These are phyloP conservation scores for Musa itinerans DNA, from an alignment of 176 grass and related monocot species.

Conservation along the genomic window DNA sequence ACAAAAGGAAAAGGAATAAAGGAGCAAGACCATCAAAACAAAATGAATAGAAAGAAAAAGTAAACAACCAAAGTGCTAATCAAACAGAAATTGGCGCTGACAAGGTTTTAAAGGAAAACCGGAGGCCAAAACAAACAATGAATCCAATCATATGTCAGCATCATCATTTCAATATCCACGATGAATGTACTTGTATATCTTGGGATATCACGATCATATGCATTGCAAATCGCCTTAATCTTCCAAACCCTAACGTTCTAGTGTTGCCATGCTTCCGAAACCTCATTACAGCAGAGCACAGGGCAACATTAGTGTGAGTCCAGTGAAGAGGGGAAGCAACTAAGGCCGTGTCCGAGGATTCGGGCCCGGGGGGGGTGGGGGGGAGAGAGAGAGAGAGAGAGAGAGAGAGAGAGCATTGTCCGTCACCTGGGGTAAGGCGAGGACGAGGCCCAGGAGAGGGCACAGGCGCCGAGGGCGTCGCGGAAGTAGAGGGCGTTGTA, in stretches of 20 bases:
- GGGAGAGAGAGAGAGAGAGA: background rate
- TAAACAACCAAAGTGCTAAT: no score
- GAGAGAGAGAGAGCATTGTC: background rate
- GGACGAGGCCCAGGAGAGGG: constrained; percentile 40
- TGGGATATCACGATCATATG: background rate
- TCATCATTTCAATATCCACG: no score
- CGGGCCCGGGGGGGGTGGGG: background rate
- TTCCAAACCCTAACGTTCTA: background rate
- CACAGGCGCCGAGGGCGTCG: constrained; percentile 47
- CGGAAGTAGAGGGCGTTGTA: constrained; percentile 69
- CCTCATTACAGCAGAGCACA: background rate
- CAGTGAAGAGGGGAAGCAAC: background rate
- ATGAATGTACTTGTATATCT: no score
- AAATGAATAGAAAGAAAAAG: no score
- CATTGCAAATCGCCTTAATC: background rate
- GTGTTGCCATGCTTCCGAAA: background rate
- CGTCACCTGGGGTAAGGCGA: background rate
- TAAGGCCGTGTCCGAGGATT: no score
- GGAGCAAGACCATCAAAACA: no score
- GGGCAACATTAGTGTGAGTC: background rate
- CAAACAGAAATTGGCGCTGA: no score
- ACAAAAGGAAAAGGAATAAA: no score
- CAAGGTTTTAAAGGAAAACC: no score
- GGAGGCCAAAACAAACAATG: no score
- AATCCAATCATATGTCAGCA: no score